Base-by-base conservation (phyloP, 2,329 filamentous ascomycete genomes). In the Trichocomaceae sp. region DNA sequence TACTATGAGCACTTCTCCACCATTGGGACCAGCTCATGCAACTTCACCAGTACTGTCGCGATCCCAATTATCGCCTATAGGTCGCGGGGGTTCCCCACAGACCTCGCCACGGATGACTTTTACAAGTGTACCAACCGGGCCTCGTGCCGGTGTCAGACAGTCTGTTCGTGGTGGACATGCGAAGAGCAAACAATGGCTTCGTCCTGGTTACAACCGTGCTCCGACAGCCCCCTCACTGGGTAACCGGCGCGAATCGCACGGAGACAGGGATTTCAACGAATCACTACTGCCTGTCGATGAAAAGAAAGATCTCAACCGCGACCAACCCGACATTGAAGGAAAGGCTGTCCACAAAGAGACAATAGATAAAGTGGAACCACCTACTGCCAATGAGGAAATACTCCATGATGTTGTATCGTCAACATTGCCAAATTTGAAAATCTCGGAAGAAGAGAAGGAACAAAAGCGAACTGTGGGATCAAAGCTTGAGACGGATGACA, bases 181-280 rank as follows among this genome's bases (percentile, higher is more conserved):
- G 3, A 74, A 73, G 54, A 72, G 65, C 51, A 72, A 72, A 57
- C 68, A 68, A 56, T 74, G 71, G 72, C 62, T 68, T 46, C 69
- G 70, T 29, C 64, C 70, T 26, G 69, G 67, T 13, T 73, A 70
- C 51, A 61, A 54, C 37, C 62, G 66, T 29, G 61, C 61, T 0
- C 57, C 64, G 8, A 55, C 63, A 29, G 57, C 57, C 19, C 33
- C 62, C 56, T 23, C 23, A 23, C 52, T 22, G 41, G 61, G 6
- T 5, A 29, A 29, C 8, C 71, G 70, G 50, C 67, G 67, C 15
- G 70, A 72, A 13, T 59, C 61, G 10, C 50, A 63, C 12, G 68
- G 71, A 50, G 67, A 66, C 7, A 61, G 62, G 46, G 64, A 69
- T 22, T 19, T 47, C n/a, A 22, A 50, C 22, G 49, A 46, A 8